Evolutionary conservation across 306 rosid species (phyloP).

Genomic region (Sindora glabra): DNA sequence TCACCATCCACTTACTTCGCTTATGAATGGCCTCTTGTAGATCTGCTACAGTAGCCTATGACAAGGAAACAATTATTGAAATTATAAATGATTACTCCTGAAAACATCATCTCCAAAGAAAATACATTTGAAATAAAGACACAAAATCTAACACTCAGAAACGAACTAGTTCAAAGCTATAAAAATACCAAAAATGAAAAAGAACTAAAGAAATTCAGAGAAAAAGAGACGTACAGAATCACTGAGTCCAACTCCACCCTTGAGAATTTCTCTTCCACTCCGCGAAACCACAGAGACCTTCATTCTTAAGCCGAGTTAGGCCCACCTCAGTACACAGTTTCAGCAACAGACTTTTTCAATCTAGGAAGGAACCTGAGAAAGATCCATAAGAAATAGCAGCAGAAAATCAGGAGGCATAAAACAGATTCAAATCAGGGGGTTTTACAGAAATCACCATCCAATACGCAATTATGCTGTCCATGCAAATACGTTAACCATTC

Average conservation of each 20-base stretch:
- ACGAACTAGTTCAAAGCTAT: background rate
- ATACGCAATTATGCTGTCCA: background rate
- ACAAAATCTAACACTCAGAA: background rate
- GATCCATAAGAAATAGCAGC: conserved; percentile 12
- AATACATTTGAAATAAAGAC: background rate
- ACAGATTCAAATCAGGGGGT: conserved; percentile 15
- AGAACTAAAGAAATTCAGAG: background rate
- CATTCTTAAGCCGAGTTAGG: conserved; percentile 36
- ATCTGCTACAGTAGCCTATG: conserved; percentile 88
- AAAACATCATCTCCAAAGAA: background rate
- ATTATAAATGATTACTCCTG: conserved; percentile 6
- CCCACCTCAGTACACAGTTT: conserved; percentile 20
- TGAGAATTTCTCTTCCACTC: conserved; percentile 71
- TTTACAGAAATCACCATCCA: background rate
- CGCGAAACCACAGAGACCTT: conserved; percentile 75
- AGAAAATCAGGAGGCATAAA: background rate
- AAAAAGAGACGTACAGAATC: conserved; percentile 57
- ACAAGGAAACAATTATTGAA: conserved; percentile 12
- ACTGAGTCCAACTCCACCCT: conserved; percentile 70
- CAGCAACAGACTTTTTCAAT: conserved; percentile 8
- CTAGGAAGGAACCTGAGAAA: conserved; percentile 8
- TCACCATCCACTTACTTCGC: conserved; percentile 54
- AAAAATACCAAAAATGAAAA: background rate
- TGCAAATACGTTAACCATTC: background rate
- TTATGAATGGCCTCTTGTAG: conserved; percentile 78